Conservation (phyloP, 179 eudicot species). For the Silene vulgaris region DNA sequence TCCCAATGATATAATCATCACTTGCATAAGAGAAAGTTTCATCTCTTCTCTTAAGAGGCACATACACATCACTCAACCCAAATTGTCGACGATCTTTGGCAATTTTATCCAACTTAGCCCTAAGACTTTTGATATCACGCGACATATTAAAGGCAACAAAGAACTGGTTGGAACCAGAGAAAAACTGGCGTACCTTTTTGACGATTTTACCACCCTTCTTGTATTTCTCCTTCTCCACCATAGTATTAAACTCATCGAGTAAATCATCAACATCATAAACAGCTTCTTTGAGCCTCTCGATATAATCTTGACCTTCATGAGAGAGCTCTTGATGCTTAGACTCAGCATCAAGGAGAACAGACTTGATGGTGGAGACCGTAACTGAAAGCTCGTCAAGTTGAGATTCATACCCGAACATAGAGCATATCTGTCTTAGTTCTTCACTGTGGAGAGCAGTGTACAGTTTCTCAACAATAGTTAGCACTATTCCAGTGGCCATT, state of each 20-base stretch:
- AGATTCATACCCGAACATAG: constrained; percentile 11
- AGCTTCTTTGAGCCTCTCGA: constrained; percentile 24
- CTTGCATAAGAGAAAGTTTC: constrained; percentile 9
- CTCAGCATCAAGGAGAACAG: constrained; percentile 22
- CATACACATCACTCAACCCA: constrained; percentile 3
- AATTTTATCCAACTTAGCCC: background rate
- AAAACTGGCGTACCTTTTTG: background rate
- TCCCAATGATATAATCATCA: constrained; percentile 19
- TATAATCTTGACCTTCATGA: constrained; percentile 14
- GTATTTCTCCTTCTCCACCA: background rate
- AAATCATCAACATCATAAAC: constrained; percentile 28
- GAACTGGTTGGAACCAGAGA: background rate
- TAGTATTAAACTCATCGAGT: constrained; percentile 26
- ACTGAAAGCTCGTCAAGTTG: constrained; percentile 16
- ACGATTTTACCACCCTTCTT: background rate
- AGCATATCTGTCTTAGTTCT: background rate
- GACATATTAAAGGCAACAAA: background rate
- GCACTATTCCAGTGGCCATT: constrained; percentile 10
- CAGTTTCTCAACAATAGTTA: constrained; percentile 11
- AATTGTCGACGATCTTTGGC: background rate
- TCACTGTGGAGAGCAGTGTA: background rate
- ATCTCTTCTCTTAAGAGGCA: background rate
- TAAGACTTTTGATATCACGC: background rate
- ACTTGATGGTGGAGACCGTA: constrained; percentile 21
- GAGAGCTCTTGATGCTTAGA: constrained; percentile 8